Conservation (phyloP, 257 asterid species). For the Euphrasia confusa region DNA sequence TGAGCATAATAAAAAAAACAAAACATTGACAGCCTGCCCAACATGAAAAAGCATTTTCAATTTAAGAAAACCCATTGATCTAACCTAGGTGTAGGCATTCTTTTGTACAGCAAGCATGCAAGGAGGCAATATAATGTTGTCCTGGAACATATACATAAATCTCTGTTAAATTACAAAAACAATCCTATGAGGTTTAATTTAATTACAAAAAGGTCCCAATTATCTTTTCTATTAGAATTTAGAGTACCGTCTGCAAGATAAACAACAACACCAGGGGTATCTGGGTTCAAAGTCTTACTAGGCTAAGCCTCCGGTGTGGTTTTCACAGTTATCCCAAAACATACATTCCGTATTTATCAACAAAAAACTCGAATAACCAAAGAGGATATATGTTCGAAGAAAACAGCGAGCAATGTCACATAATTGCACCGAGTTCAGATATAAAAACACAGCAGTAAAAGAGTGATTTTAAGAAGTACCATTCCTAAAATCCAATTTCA, state of each 20-base stretch:
- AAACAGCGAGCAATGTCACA: no score
- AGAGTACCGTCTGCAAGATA: neutral
- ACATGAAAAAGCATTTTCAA: conserved; percentile 31
- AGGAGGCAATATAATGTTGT: conserved; percentile 22
- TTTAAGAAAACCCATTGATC: conserved; percentile 34
- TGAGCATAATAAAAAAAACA: neutral
- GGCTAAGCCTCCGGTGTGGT: neutral
- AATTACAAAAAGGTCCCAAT: neutral
- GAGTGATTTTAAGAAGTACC: conserved; percentile 30
- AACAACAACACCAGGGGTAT: no score
- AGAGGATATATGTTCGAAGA: no score
- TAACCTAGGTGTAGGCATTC: conserved; percentile 24
- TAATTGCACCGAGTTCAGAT: no score
- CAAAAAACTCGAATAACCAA: no score
- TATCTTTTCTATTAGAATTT: neutral
- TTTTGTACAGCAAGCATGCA: conserved; percentile 21
- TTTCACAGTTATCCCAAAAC: no score
- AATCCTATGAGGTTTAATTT: neutral
- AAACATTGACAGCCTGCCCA: conserved; percentile 43
- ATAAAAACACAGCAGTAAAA: conserved; percentile 33
- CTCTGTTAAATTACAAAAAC: neutral
- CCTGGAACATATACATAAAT: conserved; percentile 8
- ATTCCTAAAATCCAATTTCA: conserved; percentile 29
- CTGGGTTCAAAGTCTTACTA: no score
- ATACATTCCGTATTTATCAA: no score